Base-by-base conservation (phyloP, 305 asterid genomes). In the Striga hermonthica region DNA sequence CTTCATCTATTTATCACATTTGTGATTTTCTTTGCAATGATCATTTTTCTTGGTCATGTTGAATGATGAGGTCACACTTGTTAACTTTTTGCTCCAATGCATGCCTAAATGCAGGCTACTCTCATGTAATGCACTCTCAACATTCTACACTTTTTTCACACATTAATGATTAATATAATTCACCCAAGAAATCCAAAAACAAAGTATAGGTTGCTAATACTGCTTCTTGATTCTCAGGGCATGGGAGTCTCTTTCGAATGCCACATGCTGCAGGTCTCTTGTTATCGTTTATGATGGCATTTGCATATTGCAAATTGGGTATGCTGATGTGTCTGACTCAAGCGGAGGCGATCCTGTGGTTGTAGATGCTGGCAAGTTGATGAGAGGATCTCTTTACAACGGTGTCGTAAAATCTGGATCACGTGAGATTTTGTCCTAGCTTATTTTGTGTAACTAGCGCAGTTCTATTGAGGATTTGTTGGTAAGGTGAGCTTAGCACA, bases 211-310 rank as follows among this genome's bases (percentile, higher is more conserved):
- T n/a, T n/a, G n/a, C n/a, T n/a, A n/a, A n/a, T n/a, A n/a, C n/a
- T n/a, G n/a, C n/a, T n/a, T n/a, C n/a, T n/a, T n/a, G n/a, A n/a
- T 52, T 76, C 70, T 61, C 87, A 91, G 98, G 98, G 82, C 81
- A 40, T 92, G 98, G 98, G 89, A 86, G 65, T 86, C 98, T 66
- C 78, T 92, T 47, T 92, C 96, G 40, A 76, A 75, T 69, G 93
- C 64, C 40, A 92, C 97, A 31, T 86, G 97, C 78, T 89, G 98
- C 80, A 83, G 85, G 72, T 86, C 98, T 62, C 77, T 92, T 31
- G 87, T 92, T 62, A 69, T 89, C 70, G 65, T 89, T 58, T 92
- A 89, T 62, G 94, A 84, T 60, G 80, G 86, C 68, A 78, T 80
- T 65, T 83, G 95, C 76, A 75, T 90, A 73, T 78, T 89, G 77